Percentiles rank a stretch among this genome's conserved stretches.
Evolutionary conservation across 1,284 basidiomycete genomes (phyloP).

Genomic region (Leccinum griseonigrum): DNA sequence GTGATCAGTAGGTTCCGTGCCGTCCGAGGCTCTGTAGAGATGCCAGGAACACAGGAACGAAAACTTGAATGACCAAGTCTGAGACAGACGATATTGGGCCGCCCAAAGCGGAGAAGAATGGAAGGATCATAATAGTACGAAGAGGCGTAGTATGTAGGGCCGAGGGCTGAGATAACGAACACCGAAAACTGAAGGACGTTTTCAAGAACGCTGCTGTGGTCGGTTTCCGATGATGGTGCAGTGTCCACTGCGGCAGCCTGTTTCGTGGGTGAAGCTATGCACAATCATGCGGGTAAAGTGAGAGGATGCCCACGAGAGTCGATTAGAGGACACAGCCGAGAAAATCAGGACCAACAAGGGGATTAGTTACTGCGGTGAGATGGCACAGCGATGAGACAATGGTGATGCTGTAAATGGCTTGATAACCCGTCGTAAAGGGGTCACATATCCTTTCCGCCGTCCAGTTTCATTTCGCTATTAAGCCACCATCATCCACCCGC

Average conservation of each 20-base stretch:
- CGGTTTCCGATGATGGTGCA: background rate
- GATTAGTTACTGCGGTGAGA: conserved; percentile 4
- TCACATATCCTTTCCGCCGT: background rate
- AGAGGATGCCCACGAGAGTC: background rate
- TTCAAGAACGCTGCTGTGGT: background rate
- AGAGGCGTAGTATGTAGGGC: background rate
- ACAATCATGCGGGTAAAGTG: background rate
- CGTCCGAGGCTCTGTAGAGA: background rate
- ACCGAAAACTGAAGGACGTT: background rate
- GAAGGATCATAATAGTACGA: conserved; percentile 5
- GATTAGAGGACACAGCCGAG: conserved; percentile 3
- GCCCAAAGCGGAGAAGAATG: conserved; percentile 3
- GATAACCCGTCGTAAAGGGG: conserved; percentile 11
- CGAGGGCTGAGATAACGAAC: conserved; percentile 8
- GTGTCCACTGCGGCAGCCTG: background rate
- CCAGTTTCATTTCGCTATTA: conserved; percentile 20
- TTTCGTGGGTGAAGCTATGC: background rate
- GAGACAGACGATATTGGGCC: background rate
- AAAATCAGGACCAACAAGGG: conserved; percentile 3
- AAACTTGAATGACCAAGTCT: background rate
- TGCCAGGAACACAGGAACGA: conserved; percentile 4
- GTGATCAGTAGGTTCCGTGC: background rate
- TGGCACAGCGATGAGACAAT: background rate
- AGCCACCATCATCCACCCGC: conserved; percentile 13
- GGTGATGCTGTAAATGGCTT: background rate